A percentile compares a stretch with the other conserved stretches of the same genome.
Conservation (phyloP, 2,329 filamentous ascomycete species). For the Paracamarosporium sp. region DNA sequence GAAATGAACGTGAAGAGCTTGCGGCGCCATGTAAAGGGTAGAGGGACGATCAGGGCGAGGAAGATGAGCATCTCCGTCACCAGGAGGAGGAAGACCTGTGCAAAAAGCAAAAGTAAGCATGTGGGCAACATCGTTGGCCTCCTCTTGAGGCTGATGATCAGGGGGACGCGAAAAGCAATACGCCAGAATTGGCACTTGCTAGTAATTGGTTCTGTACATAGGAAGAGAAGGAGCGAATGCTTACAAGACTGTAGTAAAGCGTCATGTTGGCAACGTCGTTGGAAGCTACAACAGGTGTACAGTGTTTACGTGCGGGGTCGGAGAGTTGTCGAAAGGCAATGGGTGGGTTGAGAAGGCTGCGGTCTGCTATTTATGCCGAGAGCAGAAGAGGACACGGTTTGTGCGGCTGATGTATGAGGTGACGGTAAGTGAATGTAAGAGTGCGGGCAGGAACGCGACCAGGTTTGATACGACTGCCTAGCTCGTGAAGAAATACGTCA, state of each 20-base stretch:
- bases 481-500: slow-evolving; percentile 44
- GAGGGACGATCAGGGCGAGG: slow-evolving; percentile 80
- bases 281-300: slow-evolving; percentile 16
- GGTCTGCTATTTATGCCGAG: slow-evolving; percentile 16
- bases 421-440: neutral
- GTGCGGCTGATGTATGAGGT: neutral
- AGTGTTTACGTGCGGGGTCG: slow-evolving; percentile 32
- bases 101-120: slow-evolving; percentile 33
- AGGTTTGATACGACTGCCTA: slow-evolving; percentile 28
- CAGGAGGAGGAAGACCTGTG: slow-evolving; percentile 81
- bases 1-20: slow-evolving; percentile 97
- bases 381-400: slow-evolving; percentile 20
- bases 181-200: slow-evolving; percentile 11
- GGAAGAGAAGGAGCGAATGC: slow-evolving; percentile 26
- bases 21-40: slow-evolving; percentile 85
- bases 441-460: slow-evolving; percentile 1
- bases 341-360: slow-evolving; percentile 23
- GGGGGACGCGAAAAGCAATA: slow-evolving; percentile 8
- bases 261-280: slow-evolving; percentile 63
- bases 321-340: slow-evolving; percentile 8
- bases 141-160: slow-evolving; percentile 3
- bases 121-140: slow-evolving; percentile 18
- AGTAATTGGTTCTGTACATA: neutral
- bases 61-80: slow-evolving; percentile 85
- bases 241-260: slow-evolving; percentile 72